Base-by-base conservation (phyloP, 331 rosid species). In the Malus hybrid region DNA sequence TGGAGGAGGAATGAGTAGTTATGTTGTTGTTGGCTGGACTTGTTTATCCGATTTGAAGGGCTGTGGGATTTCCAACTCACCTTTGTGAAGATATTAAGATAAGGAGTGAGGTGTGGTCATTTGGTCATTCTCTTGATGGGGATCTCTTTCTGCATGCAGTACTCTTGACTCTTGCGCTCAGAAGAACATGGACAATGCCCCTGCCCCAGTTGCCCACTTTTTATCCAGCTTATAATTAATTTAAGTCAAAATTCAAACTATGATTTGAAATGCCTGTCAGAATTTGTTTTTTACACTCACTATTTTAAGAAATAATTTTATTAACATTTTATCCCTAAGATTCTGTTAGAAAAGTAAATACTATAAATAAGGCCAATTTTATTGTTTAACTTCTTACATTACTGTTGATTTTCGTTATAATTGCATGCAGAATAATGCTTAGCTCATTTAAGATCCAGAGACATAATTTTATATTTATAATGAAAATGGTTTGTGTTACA, bases 21-120 rank as follows among this genome's bases (percentile, higher is more conserved):
- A 5, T 0, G 48, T 42, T 10, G 48, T 42, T 42, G 48, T 42
- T 42, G 48, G 48, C 3, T 42, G 48, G 44, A 39, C 44, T 39
- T 29, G 2, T 83, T 71, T 83, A 87, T 89, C 91, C 89, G 73
- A 73, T 15, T 86, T 73, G 81, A 85, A 57, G 68, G 91, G 93
- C 82, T 73, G 24, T 32, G 28, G 69, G 10, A 19, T 72, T 78
- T 81, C 89, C 94, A 89, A 68, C 80, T 82, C 79, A 57, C 82
- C 10, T 67, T n/a, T 77, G 19, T 36, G 7, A 83, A 70, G 79
- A 89, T 89, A 10, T 42, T 42, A 84, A 89, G 83, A 65, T 73
- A 14, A 19, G 26, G 58, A 18, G 19, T 0, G 20, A 53, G 46
- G 30, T 70, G 68, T 32, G 72, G 75, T 13, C n/a, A 60, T 6